Percentiles rank a stretch among this genome's conserved stretches.
Conservation (phyloP, 2,329 filamentous ascomycete genomes). For the Dothistroma septosporum region DNA sequence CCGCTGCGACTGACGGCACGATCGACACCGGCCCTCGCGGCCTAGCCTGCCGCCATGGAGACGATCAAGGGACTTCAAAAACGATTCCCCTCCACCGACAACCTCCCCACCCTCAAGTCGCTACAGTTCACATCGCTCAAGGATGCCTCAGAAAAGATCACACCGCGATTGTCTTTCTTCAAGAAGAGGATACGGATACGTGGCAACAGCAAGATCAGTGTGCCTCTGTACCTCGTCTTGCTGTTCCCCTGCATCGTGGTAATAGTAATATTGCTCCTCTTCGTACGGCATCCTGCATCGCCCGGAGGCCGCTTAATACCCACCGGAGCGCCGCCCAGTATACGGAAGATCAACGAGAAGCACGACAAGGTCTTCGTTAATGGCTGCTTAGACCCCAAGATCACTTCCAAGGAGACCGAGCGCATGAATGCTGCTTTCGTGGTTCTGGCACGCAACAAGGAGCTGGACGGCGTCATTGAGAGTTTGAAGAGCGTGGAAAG, state of each 20-base stretch:
- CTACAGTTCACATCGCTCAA: slow-evolving; percentile 34
- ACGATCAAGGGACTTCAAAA: slow-evolving; percentile 43
- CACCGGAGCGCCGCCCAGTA: slow-evolving; percentile 78
- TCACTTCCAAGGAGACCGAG: slow-evolving; percentile 66
- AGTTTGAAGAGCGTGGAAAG: slow-evolving; percentile 97
- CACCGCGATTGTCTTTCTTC: slow-evolving; percentile 70
- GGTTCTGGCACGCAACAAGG: slow-evolving; percentile 91
- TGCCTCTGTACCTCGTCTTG: slow-evolving; percentile 87
- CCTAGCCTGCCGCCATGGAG: slow-evolving; percentile 36
- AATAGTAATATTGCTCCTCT: slow-evolving; percentile 82
- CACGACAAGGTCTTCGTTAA: slow-evolving; percentile 94
- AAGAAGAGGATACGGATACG: slow-evolving; percentile 79
- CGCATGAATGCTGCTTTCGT: slow-evolving; percentile 94
- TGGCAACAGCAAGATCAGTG: slow-evolving; percentile 86
- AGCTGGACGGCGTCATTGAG: slow-evolving; percentile 91
- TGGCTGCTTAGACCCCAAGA: slow-evolving; percentile 71
- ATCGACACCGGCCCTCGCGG: slow-evolving; percentile 18
- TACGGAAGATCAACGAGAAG: slow-evolving; percentile 90
- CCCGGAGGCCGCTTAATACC: slow-evolving; percentile 81
- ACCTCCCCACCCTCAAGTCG: slow-evolving; percentile 43
- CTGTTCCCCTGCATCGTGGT: slow-evolving; percentile 89
- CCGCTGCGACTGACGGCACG: slow-evolving; percentile 19
- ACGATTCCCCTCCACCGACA: slow-evolving; percentile 44
- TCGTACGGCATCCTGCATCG: slow-evolving; percentile 81
- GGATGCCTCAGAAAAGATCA: slow-evolving; percentile 40